These are phyloP conservation scores for Cylindrotheca closterium DNA, from an alignment of 108 stramenopile species.

Conservation along the genomic window DNA sequence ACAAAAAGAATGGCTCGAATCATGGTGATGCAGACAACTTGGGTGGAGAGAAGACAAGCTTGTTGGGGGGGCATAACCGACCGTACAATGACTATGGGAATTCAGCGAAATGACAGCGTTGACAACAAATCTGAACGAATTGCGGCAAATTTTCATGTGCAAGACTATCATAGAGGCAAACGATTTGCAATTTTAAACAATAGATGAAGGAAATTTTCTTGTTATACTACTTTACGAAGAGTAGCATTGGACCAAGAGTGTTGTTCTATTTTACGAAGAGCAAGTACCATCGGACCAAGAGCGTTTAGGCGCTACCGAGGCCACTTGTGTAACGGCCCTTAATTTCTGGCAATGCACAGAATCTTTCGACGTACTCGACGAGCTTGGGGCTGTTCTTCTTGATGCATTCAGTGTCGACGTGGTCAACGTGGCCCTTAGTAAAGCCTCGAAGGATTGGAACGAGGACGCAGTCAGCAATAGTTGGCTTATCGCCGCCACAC, in stretches of 20 bases:
- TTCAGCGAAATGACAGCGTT: background rate
- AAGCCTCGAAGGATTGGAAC: slow-evolving; percentile 39
- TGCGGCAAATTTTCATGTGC: too few species aligned
- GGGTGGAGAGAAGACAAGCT: background rate
- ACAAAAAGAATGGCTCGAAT: background rate
- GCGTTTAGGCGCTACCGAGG: slow-evolving; percentile 1
- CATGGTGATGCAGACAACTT: slow-evolving; percentile 3
- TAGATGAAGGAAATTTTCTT: too few species aligned
- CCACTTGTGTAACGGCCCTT: slow-evolving; percentile 32
- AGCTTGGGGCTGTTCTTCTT: slow-evolving; percentile 39
- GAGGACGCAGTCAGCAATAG: slow-evolving; percentile 70
- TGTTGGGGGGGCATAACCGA: background rate
- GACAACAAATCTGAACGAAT: too few species aligned
- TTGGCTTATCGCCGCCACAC: slow-evolving; percentile 37
- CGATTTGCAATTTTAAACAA: too few species aligned
- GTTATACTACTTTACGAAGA: too few species aligned
- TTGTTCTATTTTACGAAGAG: too few species aligned
- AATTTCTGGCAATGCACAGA: slow-evolving; percentile 34
- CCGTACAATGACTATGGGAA: background rate
- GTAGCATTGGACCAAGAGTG: too few species aligned
- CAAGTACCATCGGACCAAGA: background rate
- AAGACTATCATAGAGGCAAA: too few species aligned
- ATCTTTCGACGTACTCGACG: slow-evolving; percentile 36
- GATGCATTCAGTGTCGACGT: slow-evolving; percentile 56
- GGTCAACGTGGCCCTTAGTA: slow-evolving; percentile 55